phyloP scores from a whole-genome alignment of 768 basidiomycete species.

The Artomyces pyxidatus region DNA sequence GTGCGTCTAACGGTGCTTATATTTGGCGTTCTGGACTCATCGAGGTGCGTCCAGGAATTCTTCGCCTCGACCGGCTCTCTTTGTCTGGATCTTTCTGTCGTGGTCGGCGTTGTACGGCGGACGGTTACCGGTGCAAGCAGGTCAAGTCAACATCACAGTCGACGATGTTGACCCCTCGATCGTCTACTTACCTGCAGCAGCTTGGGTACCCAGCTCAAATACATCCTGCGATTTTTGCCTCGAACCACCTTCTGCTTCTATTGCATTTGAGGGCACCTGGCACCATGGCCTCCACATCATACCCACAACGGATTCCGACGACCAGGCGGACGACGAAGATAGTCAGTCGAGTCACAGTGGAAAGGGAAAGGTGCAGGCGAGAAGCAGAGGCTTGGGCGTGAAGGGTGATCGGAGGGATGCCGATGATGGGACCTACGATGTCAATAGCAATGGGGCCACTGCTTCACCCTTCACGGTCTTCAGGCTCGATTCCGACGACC shows the following conservation, averaged over 20 bases:
- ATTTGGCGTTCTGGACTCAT: neutral
- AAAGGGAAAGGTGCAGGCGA: neutral
- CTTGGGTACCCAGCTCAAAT: constrained; percentile 2
- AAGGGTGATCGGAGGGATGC: neutral
- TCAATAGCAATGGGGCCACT: neutral
- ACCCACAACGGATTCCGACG: constrained; percentile 4
- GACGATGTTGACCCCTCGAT: constrained; percentile 5
- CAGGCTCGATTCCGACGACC: constrained; percentile 24
- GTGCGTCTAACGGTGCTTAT: neutral
- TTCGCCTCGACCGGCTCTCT: neutral
- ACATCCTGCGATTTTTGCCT: constrained; percentile 6
- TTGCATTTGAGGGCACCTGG: constrained; percentile 8
- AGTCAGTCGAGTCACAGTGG: neutral
- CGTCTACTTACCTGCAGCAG: neutral
- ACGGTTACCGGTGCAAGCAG: neutral
- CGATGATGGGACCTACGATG: neutral
- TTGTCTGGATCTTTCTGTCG: neutral
- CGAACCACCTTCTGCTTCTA: neutral
- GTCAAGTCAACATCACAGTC: constrained; percentile 5
- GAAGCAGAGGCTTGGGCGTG: neutral
- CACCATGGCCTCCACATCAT: constrained; percentile 4
- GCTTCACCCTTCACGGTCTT: constrained; percentile 2
- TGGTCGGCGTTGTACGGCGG: neutral
- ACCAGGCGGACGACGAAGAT: neutral
- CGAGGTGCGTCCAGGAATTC: neutral